Evolutionary conservation across 1,284 basidiomycete genomes (phyloP).

Genomic region (Fomitopsis betulina): DNA sequence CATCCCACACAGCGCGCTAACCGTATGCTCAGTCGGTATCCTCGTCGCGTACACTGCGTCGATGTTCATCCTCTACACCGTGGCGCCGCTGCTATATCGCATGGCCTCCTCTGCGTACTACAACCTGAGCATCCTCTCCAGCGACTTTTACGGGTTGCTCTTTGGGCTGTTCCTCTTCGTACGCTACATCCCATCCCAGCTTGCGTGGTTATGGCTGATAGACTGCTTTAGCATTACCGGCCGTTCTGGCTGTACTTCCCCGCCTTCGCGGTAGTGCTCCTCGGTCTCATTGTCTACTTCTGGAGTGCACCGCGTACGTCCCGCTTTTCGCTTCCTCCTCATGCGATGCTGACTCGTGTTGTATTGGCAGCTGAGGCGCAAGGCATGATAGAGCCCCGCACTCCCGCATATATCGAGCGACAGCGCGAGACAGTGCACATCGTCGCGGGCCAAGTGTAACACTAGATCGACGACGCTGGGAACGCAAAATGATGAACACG

Average conservation of each 20-base stretch:
- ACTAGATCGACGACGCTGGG: neutral
- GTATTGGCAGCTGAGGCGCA: conserved; percentile 66
- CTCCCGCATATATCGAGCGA: conserved; percentile 54
- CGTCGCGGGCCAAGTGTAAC: conserved; percentile 23
- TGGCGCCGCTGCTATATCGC: conserved; percentile 81
- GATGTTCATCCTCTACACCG: conserved; percentile 81
- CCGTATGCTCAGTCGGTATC: conserved; percentile 51
- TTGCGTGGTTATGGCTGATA: neutral
- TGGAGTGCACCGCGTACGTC: conserved; percentile 75
- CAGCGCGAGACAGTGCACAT: conserved; percentile 18
- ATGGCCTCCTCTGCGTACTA: conserved; percentile 80
- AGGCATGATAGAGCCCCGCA: conserved; percentile 57
- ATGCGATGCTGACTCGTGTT: neutral
- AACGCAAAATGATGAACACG: neutral
- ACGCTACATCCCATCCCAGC: conserved; percentile 20
- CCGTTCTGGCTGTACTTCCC: conserved; percentile 85
- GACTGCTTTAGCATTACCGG: conserved; percentile 52
- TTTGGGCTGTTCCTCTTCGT: conserved; percentile 53
- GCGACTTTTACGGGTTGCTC: conserved; percentile 81
- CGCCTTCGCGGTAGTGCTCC: conserved; percentile 62
- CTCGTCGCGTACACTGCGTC: conserved; percentile 73
- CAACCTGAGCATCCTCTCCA: conserved; percentile 77
- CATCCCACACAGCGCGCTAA: neutral
- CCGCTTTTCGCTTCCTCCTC: neutral
- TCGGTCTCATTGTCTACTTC: conserved; percentile 78